Evolutionary conservation across 805 yeast genomes (phyloP).

Genomic region (Zygoascus ofunaensis): DNA sequence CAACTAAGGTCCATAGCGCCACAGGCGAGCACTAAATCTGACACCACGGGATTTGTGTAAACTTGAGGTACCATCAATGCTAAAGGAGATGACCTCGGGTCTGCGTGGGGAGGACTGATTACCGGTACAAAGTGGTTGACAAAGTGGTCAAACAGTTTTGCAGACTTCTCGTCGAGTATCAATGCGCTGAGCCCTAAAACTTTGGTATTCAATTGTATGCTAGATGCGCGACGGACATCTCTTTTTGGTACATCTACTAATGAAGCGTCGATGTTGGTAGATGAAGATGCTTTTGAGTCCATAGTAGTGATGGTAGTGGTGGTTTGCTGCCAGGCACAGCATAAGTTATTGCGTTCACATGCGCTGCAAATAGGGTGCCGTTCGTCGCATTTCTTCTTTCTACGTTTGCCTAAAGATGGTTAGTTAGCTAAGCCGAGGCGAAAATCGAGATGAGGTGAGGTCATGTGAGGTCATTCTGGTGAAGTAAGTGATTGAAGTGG

Average conservation of each 20-base stretch:
- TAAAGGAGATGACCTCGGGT: background rate
- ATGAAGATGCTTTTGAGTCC: background rate
- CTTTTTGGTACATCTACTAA: background rate
- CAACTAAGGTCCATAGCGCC: constrained; percentile 1
- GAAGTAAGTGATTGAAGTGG: too few relatives aligned
- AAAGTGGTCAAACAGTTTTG: background rate
- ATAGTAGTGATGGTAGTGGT: background rate
- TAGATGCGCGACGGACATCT: too few relatives aligned
- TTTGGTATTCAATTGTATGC: too few relatives aligned
- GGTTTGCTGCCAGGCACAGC: constrained; percentile 3
- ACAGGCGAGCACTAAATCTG: constrained; percentile 1
- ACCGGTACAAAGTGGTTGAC: constrained; percentile 3
- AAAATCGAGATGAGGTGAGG: too few relatives aligned
- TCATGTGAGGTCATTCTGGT: too few relatives aligned
- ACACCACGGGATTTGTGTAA: background rate
- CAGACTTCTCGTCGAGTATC: background rate
- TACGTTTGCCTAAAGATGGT: constrained; percentile 3
- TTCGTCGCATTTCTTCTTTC: constrained; percentile 5
- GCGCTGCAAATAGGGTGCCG: constrained; percentile 4
- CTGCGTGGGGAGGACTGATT: constrained; percentile 1
- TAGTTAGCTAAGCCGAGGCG: too few relatives aligned
- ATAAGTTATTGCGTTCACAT: constrained; percentile 1
- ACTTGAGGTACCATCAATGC: constrained; percentile 2
- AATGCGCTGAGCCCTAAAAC: too few relatives aligned
- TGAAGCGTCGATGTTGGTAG: background rate